A percentile compares a stretch with the other conserved stretches of the same genome.
These are phyloP conservation scores for Scutellaria barbata DNA, from an alignment of 257 asterid genomes.

Conservation along the genomic window DNA sequence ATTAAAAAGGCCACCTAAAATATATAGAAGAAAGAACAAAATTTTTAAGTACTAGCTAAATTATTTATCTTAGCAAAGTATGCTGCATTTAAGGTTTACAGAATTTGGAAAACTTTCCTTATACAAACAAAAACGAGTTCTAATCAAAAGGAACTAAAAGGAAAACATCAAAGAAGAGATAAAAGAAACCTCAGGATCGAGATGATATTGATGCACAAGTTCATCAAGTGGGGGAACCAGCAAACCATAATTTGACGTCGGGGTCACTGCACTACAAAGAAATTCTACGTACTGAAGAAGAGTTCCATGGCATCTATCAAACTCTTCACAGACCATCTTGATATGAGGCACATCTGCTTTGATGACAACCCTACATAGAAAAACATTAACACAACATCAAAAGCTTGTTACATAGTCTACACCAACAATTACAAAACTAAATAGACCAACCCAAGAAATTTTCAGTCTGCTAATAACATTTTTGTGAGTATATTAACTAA, in stretches of 20 bases:
- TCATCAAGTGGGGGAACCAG: constrained; percentile 90
- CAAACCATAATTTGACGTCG: constrained; percentile 74
- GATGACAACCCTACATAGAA: constrained; percentile 79
- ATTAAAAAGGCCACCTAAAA: constrained; percentile 90
- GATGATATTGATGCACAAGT: constrained; percentile 91
- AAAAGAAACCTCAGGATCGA: constrained; percentile 90
- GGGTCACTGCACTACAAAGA: constrained; percentile 85
- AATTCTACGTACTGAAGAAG: constrained; percentile 99
- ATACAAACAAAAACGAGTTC: constrained; percentile 16
- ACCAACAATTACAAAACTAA: constrained; percentile 17
- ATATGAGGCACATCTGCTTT: constrained; percentile 85
- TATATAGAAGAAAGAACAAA: constrained; percentile 31
- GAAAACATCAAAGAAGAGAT: constrained; percentile 29
- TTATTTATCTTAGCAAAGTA: not conserved
- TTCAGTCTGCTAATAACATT: not conserved
- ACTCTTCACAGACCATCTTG: constrained; percentile 97
- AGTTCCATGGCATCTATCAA: constrained; percentile 97
- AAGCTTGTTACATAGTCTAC: constrained; percentile 8
- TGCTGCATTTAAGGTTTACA: not conserved
- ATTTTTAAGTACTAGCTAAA: constrained; percentile 15
- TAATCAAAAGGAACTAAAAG: constrained; percentile 26
- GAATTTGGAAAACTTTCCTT: constrained; percentile 4
- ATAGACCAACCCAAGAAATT: not conserved
- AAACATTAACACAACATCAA: constrained; percentile 23
- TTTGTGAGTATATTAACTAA: constrained; percentile 1